Evolutionary conservation across 192 early-diverging fungal genomes (phyloP), one percentile per base, ranked within the genome.

Genomic region (Globomyces pollinis-pini): DNA sequence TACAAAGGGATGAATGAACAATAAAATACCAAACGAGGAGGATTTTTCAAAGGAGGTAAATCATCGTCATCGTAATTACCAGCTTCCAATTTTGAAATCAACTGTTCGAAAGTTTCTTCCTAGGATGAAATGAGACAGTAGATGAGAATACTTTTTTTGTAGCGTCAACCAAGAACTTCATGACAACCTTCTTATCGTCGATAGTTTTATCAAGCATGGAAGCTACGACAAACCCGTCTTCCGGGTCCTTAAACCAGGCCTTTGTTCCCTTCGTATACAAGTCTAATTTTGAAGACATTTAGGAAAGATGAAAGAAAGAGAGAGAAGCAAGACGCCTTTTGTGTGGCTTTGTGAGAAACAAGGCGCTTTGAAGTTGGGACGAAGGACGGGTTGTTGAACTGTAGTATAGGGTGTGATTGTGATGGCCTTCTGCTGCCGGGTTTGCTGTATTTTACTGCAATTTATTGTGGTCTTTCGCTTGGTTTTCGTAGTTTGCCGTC

Each of bases 11-110:
- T n/a, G n/a, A n/a, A n/a, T n/a, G n/a, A n/a, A n/a, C n/a, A n/a
- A n/a, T n/a, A n/a, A n/a, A n/a, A n/a, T n/a, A n/a, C n/a, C 60
- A 68, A 53, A 26, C 53, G 55, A 34, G 92, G 91, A 16, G 96
- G 93, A 63, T 99, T 99, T 69, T 90, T 80, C 45, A 99, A 73
- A 26, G 92, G 92, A 20, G 96, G 96, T 12, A 99, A 74, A 29
- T 81, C 78, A n/a, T n/a, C n/a, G 44, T 47, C 44, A 30, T 75
- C 78, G 62, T 75, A 72, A 45, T 85, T 84, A 61, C 70, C 76
- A 45, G 75, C 78, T 32, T 76, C 73, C 4, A 97, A 72, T 65
- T 89, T 83, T 13, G 62, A 71, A 21, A 88, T 55, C 23, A 88
- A 89, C 8, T 80, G 79, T 43, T 86, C 83, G 62, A 93, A 86